Base-by-base conservation (phyloP, 2,329 filamentous ascomycete genomes). In the Paecilomyces formosus region DNA sequence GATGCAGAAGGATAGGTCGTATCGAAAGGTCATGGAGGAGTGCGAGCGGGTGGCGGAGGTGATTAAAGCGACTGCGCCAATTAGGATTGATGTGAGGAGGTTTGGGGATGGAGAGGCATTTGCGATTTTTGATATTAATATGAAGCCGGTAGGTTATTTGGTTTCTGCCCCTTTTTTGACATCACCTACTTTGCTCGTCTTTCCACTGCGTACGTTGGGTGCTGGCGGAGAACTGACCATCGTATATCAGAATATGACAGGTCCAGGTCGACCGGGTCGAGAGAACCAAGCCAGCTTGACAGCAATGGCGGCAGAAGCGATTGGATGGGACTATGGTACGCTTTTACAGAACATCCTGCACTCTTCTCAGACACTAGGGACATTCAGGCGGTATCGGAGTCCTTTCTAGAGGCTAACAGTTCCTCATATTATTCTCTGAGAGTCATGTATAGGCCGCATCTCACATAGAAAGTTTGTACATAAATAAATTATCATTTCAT, bases 71-170 rank as follows among this genome's bases (percentile, higher is more conserved):
- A 58, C 31, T 7, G 58, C 58, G 21, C 58, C 58, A 3, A 58
- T 60, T 26, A 54, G 59, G 7, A 28, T 60, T 53, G 79, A 82
- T 62, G 72, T 79, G 0, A 70, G 79, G 15, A 70, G 78, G 8
- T 74, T 76, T 31, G 58, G 60, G 2, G 58, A 70, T 1, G 67
- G 67, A 0, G 70, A 67, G 0, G 66, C 67, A 1, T 82, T 82
- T 68, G 76, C 76, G 0, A 64, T 81, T 18, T 82, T 82, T 61
- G 78, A 82, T 65, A 71, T 82, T 12, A 81, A 81, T 57, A 79
- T 82, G 76, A 81, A 82, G 64, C 79, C 79, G 15, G 76, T 78
- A 66, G 69, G 74, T 71, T 26, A 50, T 49, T 55, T 26, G 28
- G 49, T n/a, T n/a, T n/a, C n/a, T n/a, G n/a, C n/a, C n/a, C n/a